Conservation (phyloP, 2,329 filamentous ascomycete genomes). For the Bipolaris sorokiniana region DNA sequence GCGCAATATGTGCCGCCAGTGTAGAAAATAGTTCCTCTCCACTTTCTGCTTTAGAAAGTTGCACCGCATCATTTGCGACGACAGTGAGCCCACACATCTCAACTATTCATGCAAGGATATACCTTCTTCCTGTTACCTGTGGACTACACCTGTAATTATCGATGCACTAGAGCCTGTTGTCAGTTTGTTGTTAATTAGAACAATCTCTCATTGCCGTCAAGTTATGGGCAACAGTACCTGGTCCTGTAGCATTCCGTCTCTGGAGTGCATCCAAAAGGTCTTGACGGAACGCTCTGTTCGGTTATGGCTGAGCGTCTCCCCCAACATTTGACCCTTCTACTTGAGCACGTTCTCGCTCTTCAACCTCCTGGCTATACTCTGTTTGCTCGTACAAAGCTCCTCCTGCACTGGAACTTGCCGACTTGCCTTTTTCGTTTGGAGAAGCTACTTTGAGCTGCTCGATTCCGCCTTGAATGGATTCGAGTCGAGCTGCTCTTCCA, state of each 20-base stretch:
- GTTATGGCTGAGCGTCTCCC: not conserved
- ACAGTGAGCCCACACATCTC: not conserved
- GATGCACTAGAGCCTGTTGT: too few relatives aligned
- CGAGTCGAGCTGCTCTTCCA: not conserved
- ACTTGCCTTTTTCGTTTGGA: constrained; percentile 2
- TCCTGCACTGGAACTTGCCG: not conserved
- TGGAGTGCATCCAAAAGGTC: not conserved
- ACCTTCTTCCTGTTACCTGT: too few relatives aligned
- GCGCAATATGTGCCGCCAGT: too few relatives aligned
- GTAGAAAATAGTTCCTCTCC: too few relatives aligned
- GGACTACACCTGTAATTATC: too few relatives aligned
- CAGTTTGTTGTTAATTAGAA: too few relatives aligned
- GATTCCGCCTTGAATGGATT: constrained; percentile 1
- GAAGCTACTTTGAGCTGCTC: constrained; percentile 9
- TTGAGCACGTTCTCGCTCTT: constrained; percentile 22
- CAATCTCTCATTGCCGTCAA: too few relatives aligned
- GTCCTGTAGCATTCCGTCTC: not conserved
- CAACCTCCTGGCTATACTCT: constrained; percentile 15
- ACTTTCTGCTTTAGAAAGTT: not conserved
- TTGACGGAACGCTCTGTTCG: constrained; percentile 5
- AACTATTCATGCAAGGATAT: too few relatives aligned
- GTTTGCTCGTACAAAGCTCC: constrained; percentile 16
- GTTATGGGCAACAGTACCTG: not conserved
- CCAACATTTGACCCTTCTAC: not conserved
- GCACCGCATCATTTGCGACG: not conserved